A percentile compares a stretch with the other conserved stretches of the same genome.
These are phyloP conservation scores for Pythium rhizo-oryzae DNA, from an alignment of 352 stramenopile genomes.

Conservation along the genomic window DNA sequence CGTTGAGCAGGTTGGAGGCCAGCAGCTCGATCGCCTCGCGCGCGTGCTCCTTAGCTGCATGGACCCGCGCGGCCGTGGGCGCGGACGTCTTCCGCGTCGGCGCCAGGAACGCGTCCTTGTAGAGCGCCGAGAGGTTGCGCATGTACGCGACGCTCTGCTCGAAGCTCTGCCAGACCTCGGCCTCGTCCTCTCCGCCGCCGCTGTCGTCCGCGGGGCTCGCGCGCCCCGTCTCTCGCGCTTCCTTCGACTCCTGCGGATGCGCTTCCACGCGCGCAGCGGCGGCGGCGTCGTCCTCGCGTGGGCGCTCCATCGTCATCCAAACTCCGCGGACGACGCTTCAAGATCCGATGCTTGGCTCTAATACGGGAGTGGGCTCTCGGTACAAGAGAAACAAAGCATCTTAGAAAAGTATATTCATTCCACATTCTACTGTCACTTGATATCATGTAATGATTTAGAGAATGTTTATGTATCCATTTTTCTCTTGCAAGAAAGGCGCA, in stretches of 20 bases:
- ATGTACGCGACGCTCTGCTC: slow-evolving; percentile 61
- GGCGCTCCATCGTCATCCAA: not conserved
- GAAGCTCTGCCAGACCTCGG: slow-evolving; percentile 49
- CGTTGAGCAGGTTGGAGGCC: slow-evolving; percentile 59
- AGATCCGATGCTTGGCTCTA: not conserved
- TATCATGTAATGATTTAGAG: too few species aligned
- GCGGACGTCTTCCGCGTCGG: not conserved
- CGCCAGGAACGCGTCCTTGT: slow-evolving; percentile 46
- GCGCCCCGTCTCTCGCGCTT: not conserved
- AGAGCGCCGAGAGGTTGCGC: slow-evolving; percentile 48
- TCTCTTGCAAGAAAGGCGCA: not conserved
- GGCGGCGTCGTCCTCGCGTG: not conserved
- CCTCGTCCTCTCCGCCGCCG: slow-evolving; percentile 6
- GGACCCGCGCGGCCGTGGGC: slow-evolving; percentile 40
- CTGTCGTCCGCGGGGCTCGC: too few species aligned
- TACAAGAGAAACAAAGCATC: not conserved
- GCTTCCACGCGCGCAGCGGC: too few species aligned
- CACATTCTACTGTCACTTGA: too few species aligned
- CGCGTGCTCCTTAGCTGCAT: slow-evolving; percentile 51
- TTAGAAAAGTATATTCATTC: too few species aligned
- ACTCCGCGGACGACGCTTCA: not conserved
- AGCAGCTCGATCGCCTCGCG: slow-evolving; percentile 59
- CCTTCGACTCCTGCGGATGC: not conserved
- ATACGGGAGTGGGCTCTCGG: not conserved
- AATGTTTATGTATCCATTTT: too few species aligned